Percentiles rank a stretch among this genome's conserved stretches.
These are phyloP conservation scores for Neurospora sp. DNA, from an alignment of 495 filamentous ascomycete species.

Conservation along the genomic window DNA sequence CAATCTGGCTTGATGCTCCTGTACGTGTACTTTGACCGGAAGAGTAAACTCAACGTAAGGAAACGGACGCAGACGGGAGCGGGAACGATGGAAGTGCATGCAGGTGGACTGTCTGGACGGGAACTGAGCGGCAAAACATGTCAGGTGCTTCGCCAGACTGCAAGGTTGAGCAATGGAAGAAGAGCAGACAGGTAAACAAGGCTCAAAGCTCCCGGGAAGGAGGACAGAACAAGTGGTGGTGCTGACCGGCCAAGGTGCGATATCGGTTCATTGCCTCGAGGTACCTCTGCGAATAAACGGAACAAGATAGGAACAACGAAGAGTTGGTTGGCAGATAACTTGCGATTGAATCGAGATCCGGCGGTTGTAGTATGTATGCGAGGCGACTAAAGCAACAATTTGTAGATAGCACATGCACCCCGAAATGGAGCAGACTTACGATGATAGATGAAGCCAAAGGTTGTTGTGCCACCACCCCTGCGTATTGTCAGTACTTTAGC, in stretches of 20 bases:
- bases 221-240: neutral
- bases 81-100: neutral
- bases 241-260: neutral
- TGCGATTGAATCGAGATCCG: neutral
- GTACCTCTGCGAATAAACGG: neutral
- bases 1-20: neutral
- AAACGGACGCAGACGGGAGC: neutral
- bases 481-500: neutral
- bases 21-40: neutral
- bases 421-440: neutral
- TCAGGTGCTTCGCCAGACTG: neutral
- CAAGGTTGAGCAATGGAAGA: neutral
- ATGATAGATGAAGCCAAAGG: neutral
- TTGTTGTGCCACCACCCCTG: neutral
- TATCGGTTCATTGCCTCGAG: neutral
- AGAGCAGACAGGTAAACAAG: neutral
- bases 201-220: neutral
- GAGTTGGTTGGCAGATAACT: neutral
- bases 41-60: neutral
- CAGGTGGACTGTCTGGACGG: neutral
- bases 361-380: neutral
- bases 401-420: neutral
- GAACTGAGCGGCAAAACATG: neutral
- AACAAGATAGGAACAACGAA: neutral
- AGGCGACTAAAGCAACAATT: neutral